Conservation (phyloP, 2,329 filamentous ascomycete genomes). For the Exophiala aquamarina region DNA sequence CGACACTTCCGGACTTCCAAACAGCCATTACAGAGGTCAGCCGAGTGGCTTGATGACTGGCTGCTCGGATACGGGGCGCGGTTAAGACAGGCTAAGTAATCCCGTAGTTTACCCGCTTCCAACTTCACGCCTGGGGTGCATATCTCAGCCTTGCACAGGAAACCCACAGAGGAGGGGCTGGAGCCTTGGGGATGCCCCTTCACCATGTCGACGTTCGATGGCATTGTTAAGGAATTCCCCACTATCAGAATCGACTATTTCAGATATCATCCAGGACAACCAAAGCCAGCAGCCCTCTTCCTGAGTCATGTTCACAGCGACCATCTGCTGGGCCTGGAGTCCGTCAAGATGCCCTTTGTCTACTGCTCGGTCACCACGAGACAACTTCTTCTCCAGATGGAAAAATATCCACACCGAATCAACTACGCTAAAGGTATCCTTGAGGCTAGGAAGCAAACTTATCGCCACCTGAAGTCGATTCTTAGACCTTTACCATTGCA, state of each 20-base stretch:
- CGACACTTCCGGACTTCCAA: too few relatives aligned
- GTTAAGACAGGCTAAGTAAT: background rate
- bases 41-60: too few relatives aligned
- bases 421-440: slow-evolving; percentile 77
- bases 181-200: too few relatives aligned
- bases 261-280: slow-evolving; percentile 53
- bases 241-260: slow-evolving; percentile 85
- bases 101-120: too few relatives aligned
- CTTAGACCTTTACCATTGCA: slow-evolving; percentile 80
- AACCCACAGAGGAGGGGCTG: background rate
- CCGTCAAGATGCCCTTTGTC: slow-evolving; percentile 74
- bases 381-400: slow-evolving; percentile 75
- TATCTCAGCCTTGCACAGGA: slow-evolving; percentile 10
- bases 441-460: slow-evolving; percentile 72
- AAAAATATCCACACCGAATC: slow-evolving; percentile 75
- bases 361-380: slow-evolving; percentile 86
- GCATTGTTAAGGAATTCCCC: slow-evolving; percentile 72
- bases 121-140: too few relatives aligned
- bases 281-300: slow-evolving; percentile 76
- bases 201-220: slow-evolving; percentile 75
- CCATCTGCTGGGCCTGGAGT: slow-evolving; percentile 78
- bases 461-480: slow-evolving; percentile 70
- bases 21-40: too few relatives aligned
- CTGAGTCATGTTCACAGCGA: slow-evolving; percentile 92
- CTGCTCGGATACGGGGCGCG: too few relatives aligned